Conservation (phyloP, 176 grass and related monocot genomes). For the Aegilops tauschii region DNA sequence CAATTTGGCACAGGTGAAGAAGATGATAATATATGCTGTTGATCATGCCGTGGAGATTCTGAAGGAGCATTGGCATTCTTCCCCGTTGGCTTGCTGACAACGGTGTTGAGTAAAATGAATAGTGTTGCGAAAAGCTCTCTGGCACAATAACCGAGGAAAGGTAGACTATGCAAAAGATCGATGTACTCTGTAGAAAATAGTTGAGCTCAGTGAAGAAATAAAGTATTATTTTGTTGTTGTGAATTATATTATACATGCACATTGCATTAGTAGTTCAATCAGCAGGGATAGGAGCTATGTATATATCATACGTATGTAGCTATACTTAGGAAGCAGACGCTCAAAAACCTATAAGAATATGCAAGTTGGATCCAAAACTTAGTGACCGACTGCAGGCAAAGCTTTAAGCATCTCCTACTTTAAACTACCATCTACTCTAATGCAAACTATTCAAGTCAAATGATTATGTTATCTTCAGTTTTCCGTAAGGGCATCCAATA, state of each 20-base stretch:
- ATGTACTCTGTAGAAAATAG: background rate
- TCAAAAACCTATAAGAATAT: background rate
- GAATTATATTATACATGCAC: background rate
- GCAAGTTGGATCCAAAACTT: background rate
- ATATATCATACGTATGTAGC: background rate
- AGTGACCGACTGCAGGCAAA: background rate
- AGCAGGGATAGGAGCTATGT: background rate
- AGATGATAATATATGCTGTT: conserved; percentile 66
- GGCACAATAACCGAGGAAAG: background rate
- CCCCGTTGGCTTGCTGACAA: background rate
- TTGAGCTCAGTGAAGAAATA: background rate
- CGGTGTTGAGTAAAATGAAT: background rate
- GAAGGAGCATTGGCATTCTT: background rate
- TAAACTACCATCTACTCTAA: background rate
- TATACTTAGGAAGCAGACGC: background rate
- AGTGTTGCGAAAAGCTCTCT: background rate
- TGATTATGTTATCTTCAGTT: no score
- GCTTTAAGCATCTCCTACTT: background rate
- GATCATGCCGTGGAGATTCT: conserved; percentile 38
- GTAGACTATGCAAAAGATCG: background rate
- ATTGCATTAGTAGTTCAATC: background rate
- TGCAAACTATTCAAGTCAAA: no score
- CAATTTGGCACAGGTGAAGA: conserved; percentile 42
- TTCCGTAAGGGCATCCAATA: no score
- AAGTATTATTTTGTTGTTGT: background rate